Conservation (phyloP, 805 yeast species). For the Ogataea nitratoaversa region DNA sequence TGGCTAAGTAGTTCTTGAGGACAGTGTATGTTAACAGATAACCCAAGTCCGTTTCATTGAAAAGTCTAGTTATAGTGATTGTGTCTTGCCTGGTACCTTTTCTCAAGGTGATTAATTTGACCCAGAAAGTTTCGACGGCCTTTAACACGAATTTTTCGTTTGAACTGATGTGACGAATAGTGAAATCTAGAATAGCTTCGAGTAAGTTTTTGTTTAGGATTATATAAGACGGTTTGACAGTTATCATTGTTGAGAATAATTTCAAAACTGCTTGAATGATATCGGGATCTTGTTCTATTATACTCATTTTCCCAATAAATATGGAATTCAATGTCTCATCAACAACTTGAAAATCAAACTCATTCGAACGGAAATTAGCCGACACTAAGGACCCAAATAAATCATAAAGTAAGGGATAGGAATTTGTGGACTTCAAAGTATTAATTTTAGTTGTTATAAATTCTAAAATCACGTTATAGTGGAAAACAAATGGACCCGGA, state of each 20-base stretch:
- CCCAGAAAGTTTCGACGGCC: conserved; percentile 55
- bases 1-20: conserved; percentile 43
- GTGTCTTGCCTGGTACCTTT: conserved; percentile 41
- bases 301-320: conserved; percentile 32
- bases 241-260: conserved; percentile 47
- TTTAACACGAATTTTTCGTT: conserved; percentile 55
- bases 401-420: conserved; percentile 42
- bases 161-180: conserved; percentile 37
- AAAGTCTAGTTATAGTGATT: conserved; percentile 22
- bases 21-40: conserved; percentile 32
- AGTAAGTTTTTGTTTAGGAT: conserved; percentile 25
- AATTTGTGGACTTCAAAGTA: conserved; percentile 23
- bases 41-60: conserved; percentile 27
- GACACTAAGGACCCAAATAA: conserved; percentile 42
- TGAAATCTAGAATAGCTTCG: conserved; percentile 28
- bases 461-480: conserved; percentile 35
- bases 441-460: conserved; percentile 35
- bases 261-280: conserved; percentile 46
- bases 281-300: conserved; percentile 54
- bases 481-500: conserved; percentile 64
- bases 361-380: conserved; percentile 34
- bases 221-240: conserved; percentile 45
- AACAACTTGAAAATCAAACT: conserved; percentile 30
- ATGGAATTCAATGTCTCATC: conserved; percentile 35
- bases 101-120: conserved; percentile 38